These are phyloP conservation scores for Mercurialis annua DNA, from an alignment of 345 rosid species.

Conservation along the genomic window DNA sequence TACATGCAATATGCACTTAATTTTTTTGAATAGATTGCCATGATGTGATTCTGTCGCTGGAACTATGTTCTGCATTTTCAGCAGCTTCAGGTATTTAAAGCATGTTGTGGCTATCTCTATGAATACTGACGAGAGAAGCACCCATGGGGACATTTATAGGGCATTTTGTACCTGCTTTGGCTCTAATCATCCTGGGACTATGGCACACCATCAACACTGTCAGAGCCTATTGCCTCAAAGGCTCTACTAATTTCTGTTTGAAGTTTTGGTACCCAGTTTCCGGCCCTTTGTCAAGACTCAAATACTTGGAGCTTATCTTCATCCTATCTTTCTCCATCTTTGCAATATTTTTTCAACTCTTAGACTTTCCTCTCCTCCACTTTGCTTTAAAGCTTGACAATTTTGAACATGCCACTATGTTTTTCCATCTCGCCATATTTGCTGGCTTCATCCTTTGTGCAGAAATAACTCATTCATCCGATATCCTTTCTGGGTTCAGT, in stretches of 20 bases:
- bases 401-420: constrained; percentile 84
- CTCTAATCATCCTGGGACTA: constrained; percentile 63
- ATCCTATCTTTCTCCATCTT: constrained; percentile 54
- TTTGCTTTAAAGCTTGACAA: constrained; percentile 53
- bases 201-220: constrained; percentile 75
- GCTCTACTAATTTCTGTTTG: constrained; percentile 41
- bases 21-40: constrained; percentile 19
- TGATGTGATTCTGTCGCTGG: constrained; percentile 8
- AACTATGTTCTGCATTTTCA: not conserved
- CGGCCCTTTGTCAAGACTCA: constrained; percentile 36
- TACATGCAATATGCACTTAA: constrained; percentile 58
- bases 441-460: constrained; percentile 61
- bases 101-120: constrained; percentile 8
- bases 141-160: constrained; percentile 69
- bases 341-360: constrained; percentile 49
- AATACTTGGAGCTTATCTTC: constrained; percentile 54
- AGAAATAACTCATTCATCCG: constrained; percentile 45
- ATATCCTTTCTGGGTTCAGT: constrained; percentile 42
- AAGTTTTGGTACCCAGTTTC: constrained; percentile 56
- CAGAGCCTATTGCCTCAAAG: constrained; percentile 56
- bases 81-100: constrained; percentile 32
- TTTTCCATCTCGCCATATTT: constrained; percentile 73
- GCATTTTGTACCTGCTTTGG: constrained; percentile 69
- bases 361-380: constrained; percentile 52
- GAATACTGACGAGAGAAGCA: constrained; percentile 15